These are phyloP conservation scores for Mycena rosella DNA, from an alignment of 768 basidiomycete genomes.

Conservation along the genomic window DNA sequence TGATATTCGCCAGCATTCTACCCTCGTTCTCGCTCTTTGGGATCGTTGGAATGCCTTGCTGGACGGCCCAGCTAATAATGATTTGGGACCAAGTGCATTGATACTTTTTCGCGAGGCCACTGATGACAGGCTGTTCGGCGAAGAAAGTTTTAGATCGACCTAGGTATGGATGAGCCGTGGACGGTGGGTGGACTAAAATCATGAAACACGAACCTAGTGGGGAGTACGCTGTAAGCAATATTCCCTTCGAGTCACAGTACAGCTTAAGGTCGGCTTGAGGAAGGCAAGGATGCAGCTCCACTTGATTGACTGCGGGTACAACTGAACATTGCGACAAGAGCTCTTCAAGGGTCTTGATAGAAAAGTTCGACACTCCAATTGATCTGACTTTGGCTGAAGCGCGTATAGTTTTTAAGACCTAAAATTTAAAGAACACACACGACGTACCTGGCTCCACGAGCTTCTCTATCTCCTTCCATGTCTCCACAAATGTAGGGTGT, in stretches of 20 bases:
- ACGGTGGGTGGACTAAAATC: constrained; percentile 48
- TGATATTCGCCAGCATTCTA: constrained; percentile 29
- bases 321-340: constrained; percentile 61
- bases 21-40: constrained; percentile 37
- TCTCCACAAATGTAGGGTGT: constrained; percentile 45
- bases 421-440: constrained; percentile 35
- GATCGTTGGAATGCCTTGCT: constrained; percentile 71
- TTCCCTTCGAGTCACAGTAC: constrained; percentile 64
- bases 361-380: constrained; percentile 72
- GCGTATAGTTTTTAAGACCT: constrained; percentile 17
- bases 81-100: constrained; percentile 61
- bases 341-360: constrained; percentile 54
- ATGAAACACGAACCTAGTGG: constrained; percentile 35
- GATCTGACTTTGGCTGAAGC: constrained; percentile 55
- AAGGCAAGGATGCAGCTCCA: constrained; percentile 68
- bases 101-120: constrained; percentile 51
- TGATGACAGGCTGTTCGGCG: constrained; percentile 47
- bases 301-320: constrained; percentile 68
- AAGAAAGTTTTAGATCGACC: constrained; percentile 48
- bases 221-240: constrained; percentile 54
- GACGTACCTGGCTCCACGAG: constrained; percentile 43
- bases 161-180: constrained; percentile 2
- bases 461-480: constrained; percentile 49
- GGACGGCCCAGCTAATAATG: constrained; percentile 73
- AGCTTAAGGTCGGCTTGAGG: constrained; percentile 62